These are phyloP conservation scores for Pseudogymnoascus sp. DNA, from an alignment of 2,329 filamentous ascomycete species.

Conservation along the genomic window DNA sequence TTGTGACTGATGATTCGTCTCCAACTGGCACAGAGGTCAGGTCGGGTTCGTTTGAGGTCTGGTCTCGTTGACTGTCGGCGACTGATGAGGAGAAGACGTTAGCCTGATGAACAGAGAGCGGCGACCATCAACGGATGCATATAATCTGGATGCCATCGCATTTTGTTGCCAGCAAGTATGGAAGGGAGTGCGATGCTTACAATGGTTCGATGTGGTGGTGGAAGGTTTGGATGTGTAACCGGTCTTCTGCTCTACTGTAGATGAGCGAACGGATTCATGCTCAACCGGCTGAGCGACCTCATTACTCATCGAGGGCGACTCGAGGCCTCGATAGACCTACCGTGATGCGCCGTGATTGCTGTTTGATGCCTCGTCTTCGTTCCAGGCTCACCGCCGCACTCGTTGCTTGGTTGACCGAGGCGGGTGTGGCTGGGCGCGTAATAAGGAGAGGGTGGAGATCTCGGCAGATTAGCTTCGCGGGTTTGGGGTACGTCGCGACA, in stretches of 20 bases:
- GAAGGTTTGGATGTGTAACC: constrained; percentile 25
- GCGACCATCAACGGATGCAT: background rate
- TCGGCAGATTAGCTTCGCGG: constrained; percentile 7
- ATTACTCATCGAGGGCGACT: constrained; percentile 33
- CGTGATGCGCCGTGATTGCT: constrained; percentile 12
- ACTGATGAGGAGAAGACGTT: background rate
- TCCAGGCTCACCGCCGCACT: constrained; percentile 5
- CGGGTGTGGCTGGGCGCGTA: constrained; percentile 11
- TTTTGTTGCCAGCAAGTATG: background rate
- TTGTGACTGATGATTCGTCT: constrained; percentile 2
- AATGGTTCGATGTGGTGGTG: constrained; percentile 26
- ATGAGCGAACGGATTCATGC: constrained; percentile 27
- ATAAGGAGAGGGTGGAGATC: constrained; percentile 8
- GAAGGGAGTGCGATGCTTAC: constrained; percentile 1
- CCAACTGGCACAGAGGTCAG: background rate
- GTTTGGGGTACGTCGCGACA: constrained; percentile 1
- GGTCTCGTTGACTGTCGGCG: background rate
- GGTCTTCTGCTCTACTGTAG: constrained; percentile 25
- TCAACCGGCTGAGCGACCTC: constrained; percentile 29
- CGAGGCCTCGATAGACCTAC: constrained; percentile 11
- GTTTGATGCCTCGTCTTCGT: constrained; percentile 8
- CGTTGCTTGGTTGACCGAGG: constrained; percentile 5
- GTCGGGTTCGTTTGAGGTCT: background rate
- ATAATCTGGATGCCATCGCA: background rate
- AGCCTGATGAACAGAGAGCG: background rate